Evolutionary conservation across 1,139 yeast species (phyloP).

Genomic region (Eremothecium cymbalariae): DNA sequence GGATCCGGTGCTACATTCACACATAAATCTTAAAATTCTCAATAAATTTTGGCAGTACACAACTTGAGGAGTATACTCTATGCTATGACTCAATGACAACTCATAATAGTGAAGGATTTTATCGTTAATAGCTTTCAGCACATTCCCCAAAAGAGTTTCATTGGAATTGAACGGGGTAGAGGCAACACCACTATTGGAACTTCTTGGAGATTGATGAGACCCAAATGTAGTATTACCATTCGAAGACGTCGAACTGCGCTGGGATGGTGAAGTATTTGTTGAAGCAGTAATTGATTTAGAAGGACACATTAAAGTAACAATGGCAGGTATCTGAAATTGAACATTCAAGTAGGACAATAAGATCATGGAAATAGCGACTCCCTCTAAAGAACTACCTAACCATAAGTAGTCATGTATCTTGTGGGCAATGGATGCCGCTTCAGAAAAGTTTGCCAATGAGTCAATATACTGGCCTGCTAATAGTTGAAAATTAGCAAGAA

Average conservation of each 20-base stretch:
- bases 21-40: constrained; percentile 55
- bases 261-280: constrained; percentile 11
- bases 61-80: constrained; percentile 75
- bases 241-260: constrained; percentile 9
- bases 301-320: constrained; percentile 30
- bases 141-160: constrained; percentile 35
- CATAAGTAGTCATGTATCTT: constrained; percentile 70
- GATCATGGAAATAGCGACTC: constrained; percentile 59
- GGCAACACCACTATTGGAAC: constrained; percentile 30
- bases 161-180: constrained; percentile 13
- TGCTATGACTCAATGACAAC: constrained; percentile 49
- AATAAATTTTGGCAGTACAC: constrained; percentile 69
- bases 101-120: constrained; percentile 53
- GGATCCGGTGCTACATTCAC: constrained; percentile 45
- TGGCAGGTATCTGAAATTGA: constrained; percentile 53
- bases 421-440: constrained; percentile 54
- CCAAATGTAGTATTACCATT: constrained; percentile 15
- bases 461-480: constrained; percentile 71
- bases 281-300: constrained; percentile 22
- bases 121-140: constrained; percentile 43
- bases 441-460: constrained; percentile 65
- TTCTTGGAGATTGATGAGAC: constrained; percentile 37
- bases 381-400: constrained; percentile 82
- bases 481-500: constrained; percentile 66
- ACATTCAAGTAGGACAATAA: constrained; percentile 52